phyloP scores from a whole-genome alignment of 371 early-diverging fungal species.

The Dichotomocladium elegans region DNA sequence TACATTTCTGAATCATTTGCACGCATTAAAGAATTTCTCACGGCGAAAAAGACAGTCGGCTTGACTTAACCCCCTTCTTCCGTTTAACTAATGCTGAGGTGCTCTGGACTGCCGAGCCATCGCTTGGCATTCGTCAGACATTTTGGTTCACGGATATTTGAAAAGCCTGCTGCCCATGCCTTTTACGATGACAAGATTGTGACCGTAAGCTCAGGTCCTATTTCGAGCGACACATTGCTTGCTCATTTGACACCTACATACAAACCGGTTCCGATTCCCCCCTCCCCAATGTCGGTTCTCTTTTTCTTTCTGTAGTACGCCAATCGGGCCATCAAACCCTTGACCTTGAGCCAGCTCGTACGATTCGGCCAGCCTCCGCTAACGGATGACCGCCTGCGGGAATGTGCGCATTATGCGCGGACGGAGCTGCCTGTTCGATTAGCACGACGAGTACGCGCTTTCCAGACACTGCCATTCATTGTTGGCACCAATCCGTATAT shows the following conservation, averaged over 20 bases:
- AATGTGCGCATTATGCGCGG: conserved; percentile 66
- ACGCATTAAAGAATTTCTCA: too few relatives aligned
- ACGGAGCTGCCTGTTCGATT: conserved; percentile 80
- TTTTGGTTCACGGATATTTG: background rate
- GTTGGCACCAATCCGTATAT: conserved; percentile 91
- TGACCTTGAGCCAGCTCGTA: conserved; percentile 77
- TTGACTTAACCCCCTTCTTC: too few relatives aligned
- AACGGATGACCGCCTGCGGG: conserved; percentile 32
- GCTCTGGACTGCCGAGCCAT: too few relatives aligned
- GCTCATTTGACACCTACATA: background rate
- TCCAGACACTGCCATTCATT: conserved; percentile 86
- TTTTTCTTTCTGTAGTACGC: conserved; percentile 47
- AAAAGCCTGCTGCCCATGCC: conserved; percentile 21
- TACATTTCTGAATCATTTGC: too few relatives aligned
- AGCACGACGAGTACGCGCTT: conserved; percentile 76
- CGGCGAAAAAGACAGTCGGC: too few relatives aligned
- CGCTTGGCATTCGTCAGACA: too few relatives aligned
- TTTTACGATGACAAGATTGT: conserved; percentile 48
- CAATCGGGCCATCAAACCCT: conserved; percentile 63
- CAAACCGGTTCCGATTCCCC: too few relatives aligned
- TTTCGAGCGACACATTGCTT: background rate
- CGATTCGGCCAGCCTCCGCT: conserved; percentile 65
- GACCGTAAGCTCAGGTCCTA: conserved; percentile 15
- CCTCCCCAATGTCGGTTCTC: too few relatives aligned
- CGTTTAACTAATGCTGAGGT: too few relatives aligned